Evolutionary conservation across 2,329 filamentous ascomycete species (phyloP).

Genomic region (Sarocladium brachiariae): DNA sequence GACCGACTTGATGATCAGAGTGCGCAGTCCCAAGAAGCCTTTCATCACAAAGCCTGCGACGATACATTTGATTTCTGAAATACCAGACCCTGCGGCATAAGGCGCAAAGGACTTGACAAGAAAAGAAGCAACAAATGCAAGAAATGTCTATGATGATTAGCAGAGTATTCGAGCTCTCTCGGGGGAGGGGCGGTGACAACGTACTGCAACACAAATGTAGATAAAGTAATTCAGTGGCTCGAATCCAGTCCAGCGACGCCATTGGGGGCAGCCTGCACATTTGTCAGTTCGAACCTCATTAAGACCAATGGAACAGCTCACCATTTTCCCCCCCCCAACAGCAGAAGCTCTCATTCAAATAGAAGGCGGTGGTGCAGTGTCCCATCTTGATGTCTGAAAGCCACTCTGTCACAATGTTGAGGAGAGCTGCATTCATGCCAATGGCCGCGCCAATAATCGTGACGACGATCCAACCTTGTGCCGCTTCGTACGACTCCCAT

Average conservation of each 20-base stretch:
- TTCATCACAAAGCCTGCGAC: conserved; percentile 99
- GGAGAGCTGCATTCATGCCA: conserved; percentile 82
- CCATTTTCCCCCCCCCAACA: conserved; percentile 93
- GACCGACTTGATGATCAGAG: conserved; percentile 88
- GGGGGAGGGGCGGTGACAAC: conserved; percentile 16
- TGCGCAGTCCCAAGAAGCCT: conserved; percentile 88
- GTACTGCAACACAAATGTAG: conserved; percentile 78
- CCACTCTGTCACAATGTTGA: conserved; percentile 98
- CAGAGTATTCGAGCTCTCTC: conserved; percentile 10
- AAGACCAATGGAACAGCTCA: conserved; percentile 19
- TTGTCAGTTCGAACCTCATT: conserved; percentile 15
- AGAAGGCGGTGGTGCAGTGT: conserved; percentile 93
- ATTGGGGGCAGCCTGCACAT: conserved; percentile 66
- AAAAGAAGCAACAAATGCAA: conserved; percentile 74
- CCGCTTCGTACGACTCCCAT: conserved; percentile 86
- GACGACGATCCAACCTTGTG: conserved; percentile 96
- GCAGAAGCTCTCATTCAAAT: conserved; percentile 95
- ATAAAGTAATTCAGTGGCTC: conserved; percentile 75
- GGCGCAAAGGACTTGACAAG: conserved; percentile 89
- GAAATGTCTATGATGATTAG: conserved; percentile 49
- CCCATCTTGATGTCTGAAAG: conserved; percentile 91
- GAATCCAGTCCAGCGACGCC: conserved; percentile 82
- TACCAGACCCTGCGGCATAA: conserved; percentile 92
- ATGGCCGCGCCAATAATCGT: conserved; percentile 90
- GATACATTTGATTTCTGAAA: conserved; percentile 98